phyloP scores from a whole-genome alignment of 139 green algal genomes.

The Chlorella sp. region DNA sequence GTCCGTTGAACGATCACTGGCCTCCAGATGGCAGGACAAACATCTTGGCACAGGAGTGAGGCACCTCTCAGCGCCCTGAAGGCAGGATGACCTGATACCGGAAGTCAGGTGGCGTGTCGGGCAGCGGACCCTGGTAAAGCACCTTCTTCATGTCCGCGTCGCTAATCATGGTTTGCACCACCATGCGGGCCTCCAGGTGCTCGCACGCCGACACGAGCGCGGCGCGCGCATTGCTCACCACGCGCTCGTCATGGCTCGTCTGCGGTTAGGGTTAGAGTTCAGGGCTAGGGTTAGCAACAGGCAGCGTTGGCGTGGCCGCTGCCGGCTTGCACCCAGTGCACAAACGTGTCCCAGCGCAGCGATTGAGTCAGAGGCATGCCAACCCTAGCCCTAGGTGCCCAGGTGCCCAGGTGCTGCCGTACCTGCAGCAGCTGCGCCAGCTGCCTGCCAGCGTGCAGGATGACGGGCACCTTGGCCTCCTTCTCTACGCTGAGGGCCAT shows the following conservation, averaged over 20 bases:
- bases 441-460: constrained; percentile 20
- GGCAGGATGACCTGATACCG: constrained; percentile 17
- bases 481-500: constrained; percentile 31
- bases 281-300: background rate
- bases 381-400: background rate
- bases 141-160: constrained; percentile 4
- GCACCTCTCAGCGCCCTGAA: too few relatives aligned
- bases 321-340: too few relatives aligned
- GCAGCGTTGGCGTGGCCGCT: too few relatives aligned
- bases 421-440: constrained; percentile 9
- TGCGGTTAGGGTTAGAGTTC: background rate
- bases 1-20: too few relatives aligned
- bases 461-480: constrained; percentile 35
- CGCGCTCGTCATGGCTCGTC: constrained; percentile 13
- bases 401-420: background rate
- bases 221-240: constrained; percentile 29
- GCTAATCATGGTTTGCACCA: background rate
- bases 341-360: too few relatives aligned
- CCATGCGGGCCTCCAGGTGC: constrained; percentile 20
- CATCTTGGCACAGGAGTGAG: too few relatives aligned
- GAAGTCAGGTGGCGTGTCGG: constrained; percentile 19
- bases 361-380: background rate
- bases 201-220: constrained; percentile 19
- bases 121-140: constrained; percentile 15
- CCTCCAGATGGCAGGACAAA: too few relatives aligned